Evolutionary conservation across 2,329 filamentous ascomycete genomes (phyloP).

Genomic region (Trichoderma oligosporum): DNA sequence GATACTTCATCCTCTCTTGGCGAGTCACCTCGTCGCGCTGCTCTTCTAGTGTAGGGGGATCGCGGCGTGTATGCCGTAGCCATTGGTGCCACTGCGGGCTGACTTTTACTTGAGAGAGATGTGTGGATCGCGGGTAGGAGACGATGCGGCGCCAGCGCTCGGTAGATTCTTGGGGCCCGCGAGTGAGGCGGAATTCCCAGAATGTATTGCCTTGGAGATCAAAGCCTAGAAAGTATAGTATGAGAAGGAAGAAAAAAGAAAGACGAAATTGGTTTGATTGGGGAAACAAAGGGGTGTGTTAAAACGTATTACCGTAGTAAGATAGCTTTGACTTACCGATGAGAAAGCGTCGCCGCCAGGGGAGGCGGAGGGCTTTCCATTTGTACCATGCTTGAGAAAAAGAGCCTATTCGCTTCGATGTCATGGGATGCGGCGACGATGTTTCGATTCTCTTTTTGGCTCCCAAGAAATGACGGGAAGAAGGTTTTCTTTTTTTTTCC

Average conservation of each 20-base stretch:
- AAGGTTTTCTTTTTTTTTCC: no score
- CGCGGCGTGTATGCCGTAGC: conserved; percentile 56
- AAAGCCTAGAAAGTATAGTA: conserved; percentile 53
- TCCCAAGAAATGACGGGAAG: no score
- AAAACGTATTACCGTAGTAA: no score
- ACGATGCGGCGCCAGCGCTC: conserved; percentile 60
- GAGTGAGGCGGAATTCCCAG: conserved; percentile 61
- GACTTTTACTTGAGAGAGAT: conserved; percentile 54
- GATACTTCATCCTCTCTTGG: conserved; percentile 49
- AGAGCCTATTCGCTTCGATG: conserved; percentile 36
- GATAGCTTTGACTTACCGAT: conserved; percentile 57
- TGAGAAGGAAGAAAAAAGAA: no score
- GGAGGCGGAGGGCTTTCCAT: conserved; percentile 60
- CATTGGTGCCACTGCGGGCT: conserved; percentile 65
- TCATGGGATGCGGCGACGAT: conserved; percentile 29
- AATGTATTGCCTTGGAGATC: conserved; percentile 65
- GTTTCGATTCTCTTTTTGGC: background rate
- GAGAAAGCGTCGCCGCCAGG: conserved; percentile 61
- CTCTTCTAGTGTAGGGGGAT: conserved; percentile 55
- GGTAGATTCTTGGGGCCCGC: conserved; percentile 30
- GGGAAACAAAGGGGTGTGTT: no score
- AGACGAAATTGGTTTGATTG: background rate
- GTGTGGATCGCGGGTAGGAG: conserved; percentile 51
- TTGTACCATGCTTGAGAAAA: conserved; percentile 49
- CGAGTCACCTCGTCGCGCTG: conserved; percentile 52